phyloP scores from a whole-genome alignment of 805 yeast species.

The Zygoascus flipseniorum region DNA sequence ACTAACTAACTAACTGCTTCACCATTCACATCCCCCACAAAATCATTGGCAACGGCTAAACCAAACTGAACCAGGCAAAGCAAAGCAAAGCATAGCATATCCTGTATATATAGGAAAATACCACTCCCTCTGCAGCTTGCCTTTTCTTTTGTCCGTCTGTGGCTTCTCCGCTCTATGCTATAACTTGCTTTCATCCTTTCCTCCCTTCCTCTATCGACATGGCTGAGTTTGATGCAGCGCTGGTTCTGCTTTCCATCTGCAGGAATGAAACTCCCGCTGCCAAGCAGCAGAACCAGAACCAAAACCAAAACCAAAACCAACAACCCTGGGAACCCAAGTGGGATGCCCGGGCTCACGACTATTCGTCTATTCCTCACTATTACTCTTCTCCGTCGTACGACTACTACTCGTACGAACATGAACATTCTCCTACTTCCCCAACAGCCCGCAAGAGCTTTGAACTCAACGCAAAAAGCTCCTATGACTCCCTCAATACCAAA shows the following conservation, averaged over 20 bases:
- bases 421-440: neutral
- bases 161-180: no score
- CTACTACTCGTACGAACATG: neutral
- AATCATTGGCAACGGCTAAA: no score
- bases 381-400: neutral
- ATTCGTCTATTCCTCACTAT: neutral
- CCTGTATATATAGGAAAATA: no score
- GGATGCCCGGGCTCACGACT: neutral
- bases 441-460: neutral
- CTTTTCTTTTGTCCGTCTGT: no score
- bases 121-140: no score
- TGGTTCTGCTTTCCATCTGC: constrained; percentile 16
- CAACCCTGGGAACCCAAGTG: neutral
- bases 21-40: no score
- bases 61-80: no score
- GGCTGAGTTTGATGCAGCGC: constrained; percentile 19
- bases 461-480: neutral
- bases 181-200: no score
- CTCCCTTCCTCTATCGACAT: no score
- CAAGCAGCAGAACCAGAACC: neutral
- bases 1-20: no score
- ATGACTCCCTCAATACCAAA: neutral
- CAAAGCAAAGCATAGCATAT: no score
- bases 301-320: neutral
- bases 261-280: neutral